Base-by-base conservation (phyloP, 257 asterid genomes). In the Galeopsis tetrahit region DNA sequence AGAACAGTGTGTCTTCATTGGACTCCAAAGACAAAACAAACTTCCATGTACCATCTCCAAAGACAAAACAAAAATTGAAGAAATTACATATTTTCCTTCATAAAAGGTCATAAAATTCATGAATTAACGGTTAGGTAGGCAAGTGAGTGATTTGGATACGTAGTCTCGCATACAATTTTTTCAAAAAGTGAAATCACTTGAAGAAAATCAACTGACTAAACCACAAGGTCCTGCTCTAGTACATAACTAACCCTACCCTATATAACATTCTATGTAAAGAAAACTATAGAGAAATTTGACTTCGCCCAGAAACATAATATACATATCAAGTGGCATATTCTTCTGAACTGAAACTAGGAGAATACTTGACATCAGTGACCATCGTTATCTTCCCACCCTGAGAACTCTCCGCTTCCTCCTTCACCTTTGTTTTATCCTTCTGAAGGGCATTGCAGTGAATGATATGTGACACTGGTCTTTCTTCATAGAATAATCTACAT, bases 401-500 rank as follows among this genome's bases (percentile, higher is more conserved):
- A 64, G 75, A 80, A 70, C 55, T 68, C 32, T 77, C 77, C 0
- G 70, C 70, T 60, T 75, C 76, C 9, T 75, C 51, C 44, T 68
- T 67, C 10, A 55, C 79, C 71, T 77, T 82, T 2, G 81, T 39
- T 60, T 85, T 90, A 71, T 79, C 93, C 73, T 87, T 89, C 1
- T 86, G 85, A 43, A 92, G 92, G 52, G 74, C 83, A 73, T 91
- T 92, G 79, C 99, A 95, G 83, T 95, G 87, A 52, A 95, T 85
- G 35, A 89, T 92, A 76, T 95, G 94, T 56, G 95, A 92, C 36
- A 80, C 85, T 10, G 97, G 96, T 42, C 95, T 86, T 77, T 95
- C 98, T 78, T 86, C 99, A 55, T 87, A 87, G 80, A 92, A 95
- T 71, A 90, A 89, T 70, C 99, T 95, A 85, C 77, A 81, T 9